Evolutionary conservation across 2,329 filamentous ascomycete species (phyloP).

Genomic region (Colletotrichum siamense): DNA sequence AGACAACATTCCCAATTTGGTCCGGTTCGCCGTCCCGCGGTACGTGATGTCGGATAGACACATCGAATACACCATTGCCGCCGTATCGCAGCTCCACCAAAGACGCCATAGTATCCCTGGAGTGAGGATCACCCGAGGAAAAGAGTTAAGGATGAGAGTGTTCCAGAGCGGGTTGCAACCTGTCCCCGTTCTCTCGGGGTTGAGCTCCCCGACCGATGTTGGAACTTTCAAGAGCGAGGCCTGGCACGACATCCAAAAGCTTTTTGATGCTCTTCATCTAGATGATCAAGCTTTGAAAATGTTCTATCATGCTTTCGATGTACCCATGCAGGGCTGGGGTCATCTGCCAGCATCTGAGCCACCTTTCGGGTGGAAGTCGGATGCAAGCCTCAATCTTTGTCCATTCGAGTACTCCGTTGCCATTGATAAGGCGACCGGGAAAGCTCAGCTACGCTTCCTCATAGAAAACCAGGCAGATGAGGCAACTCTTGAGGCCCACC

Average conservation of each 20-base stretch:
- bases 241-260: background rate
- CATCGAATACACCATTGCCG: background rate
- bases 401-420: background rate
- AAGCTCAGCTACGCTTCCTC: background rate
- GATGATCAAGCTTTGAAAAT: background rate
- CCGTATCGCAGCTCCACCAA: background rate
- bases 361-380: background rate
- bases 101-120: background rate
- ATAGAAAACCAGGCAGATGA: background rate
- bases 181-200: background rate
- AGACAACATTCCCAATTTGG: background rate
- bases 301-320: background rate
- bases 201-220: background rate
- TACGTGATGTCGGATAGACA: background rate
- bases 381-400: background rate
- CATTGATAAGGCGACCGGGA: background rate
- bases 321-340: background rate
- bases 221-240: background rate
- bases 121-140: background rate
- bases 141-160: background rate
- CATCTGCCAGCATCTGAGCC: background rate
- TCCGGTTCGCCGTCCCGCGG: background rate
- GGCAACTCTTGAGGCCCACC: background rate
- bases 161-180: background rate
- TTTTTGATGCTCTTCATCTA: background rate